A percentile compares a stretch with the other conserved stretches of the same genome.
Conservation (phyloP, 2,329 filamentous ascomycete genomes). For the Colletotrichum cordylinicola region DNA sequence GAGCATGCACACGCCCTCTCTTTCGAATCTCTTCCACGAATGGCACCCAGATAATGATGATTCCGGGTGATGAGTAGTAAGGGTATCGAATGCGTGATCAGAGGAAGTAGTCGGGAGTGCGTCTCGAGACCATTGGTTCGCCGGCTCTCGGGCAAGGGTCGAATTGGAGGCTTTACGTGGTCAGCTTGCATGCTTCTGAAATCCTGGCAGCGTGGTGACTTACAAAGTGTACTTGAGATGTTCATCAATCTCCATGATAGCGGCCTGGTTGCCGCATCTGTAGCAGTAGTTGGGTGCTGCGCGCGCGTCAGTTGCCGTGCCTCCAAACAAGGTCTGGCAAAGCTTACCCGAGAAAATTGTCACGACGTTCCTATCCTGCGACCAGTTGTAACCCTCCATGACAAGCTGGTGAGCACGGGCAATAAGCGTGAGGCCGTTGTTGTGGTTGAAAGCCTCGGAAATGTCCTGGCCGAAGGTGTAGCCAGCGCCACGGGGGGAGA, state of each 20-base stretch:
- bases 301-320: not conserved
- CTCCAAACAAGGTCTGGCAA: conserved; percentile 20
- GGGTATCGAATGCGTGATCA: conserved; percentile 51
- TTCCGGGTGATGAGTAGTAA: not conserved
- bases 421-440: conserved; percentile 95
- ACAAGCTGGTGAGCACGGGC: conserved; percentile 97
- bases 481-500: conserved; percentile 90
- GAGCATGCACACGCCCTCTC: conserved; percentile 17
- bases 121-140: conserved; percentile 98
- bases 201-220: conserved; percentile 36
- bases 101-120: conserved; percentile 99
- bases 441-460: conserved; percentile 98
- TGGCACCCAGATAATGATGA: not conserved
- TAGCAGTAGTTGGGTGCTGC: conserved; percentile 94
- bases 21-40: conserved; percentile 14
- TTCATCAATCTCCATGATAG: conserved; percentile 99
- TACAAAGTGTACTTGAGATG: conserved; percentile 99
- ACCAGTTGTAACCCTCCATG: conserved; percentile 99
- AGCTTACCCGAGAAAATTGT: conserved; percentile 93
- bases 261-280: conserved; percentile 97
- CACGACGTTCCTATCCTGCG: conserved; percentile 96
- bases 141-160: conserved; percentile 97
- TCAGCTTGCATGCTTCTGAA: conserved; percentile 27
- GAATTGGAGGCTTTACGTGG: conserved; percentile 83
- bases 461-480: conserved; percentile 98